Percentiles rank a stretch among this genome's conserved stretches.
These are phyloP conservation scores for Drosera capensis DNA, from an alignment of 148 eudicot genomes.

Conservation along the genomic window DNA sequence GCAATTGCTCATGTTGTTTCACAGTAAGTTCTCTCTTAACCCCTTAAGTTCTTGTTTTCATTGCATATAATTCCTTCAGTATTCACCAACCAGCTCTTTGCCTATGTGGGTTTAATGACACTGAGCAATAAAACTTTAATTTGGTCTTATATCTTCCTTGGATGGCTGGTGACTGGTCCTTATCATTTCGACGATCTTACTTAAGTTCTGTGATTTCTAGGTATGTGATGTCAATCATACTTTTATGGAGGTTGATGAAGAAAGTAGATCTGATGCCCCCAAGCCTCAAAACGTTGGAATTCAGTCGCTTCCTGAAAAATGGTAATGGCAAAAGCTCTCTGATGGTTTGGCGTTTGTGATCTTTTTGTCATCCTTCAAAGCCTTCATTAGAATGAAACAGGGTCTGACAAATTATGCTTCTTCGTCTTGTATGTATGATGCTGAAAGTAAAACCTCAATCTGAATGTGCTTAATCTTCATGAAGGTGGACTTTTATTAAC, in stretches of 20 bases:
- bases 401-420: no score
- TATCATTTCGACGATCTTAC: no score
- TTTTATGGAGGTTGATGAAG: conserved; percentile 47
- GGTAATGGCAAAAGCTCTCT: conserved; percentile 21
- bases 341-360: background rate
- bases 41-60: no score
- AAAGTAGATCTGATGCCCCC: conserved; percentile 73
- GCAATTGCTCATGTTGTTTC: conserved; percentile 79
- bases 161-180: no score
- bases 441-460: no score
- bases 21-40: conserved; percentile 50
- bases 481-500: conserved; percentile 58
- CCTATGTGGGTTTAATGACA: no score
- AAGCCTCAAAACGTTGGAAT: conserved; percentile 44
- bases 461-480: background rate
- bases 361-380: no score
- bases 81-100: no score
- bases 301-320: conserved; percentile 70
- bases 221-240: conserved; percentile 63
- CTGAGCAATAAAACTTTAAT: no score
- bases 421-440: no score
- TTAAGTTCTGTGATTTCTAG: no score
- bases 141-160: background rate
- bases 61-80: background rate
- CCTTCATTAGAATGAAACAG: no score